Conservation (phyloP, 2,329 filamentous ascomycete genomes). For the Claviceps pazoutovae region DNA sequence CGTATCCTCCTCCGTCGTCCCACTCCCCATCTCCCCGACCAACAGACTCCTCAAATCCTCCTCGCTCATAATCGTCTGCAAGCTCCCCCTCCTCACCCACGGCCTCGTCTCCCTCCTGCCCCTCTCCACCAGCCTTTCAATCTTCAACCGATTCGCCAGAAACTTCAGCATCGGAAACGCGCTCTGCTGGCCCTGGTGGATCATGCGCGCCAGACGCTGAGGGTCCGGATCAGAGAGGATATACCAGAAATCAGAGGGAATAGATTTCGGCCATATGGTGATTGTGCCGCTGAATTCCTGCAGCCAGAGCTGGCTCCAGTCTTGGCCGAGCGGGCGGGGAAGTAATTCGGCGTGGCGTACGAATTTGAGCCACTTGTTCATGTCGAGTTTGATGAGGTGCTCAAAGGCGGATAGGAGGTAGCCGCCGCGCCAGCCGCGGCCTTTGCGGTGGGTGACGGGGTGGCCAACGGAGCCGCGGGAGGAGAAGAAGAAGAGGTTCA, state of each 20-base stretch:
- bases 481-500: constrained; percentile 98
- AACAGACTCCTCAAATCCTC: constrained; percentile 42
- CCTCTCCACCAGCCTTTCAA: constrained; percentile 57
- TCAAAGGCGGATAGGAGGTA: constrained; percentile 87
- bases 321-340: constrained; percentile 78
- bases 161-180: constrained; percentile 89
- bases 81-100: constrained; percentile 33
- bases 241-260: constrained; percentile 65
- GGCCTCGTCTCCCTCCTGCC: constrained; percentile 41
- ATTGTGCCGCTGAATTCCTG: constrained; percentile 90
- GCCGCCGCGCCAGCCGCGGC: constrained; percentile 88
- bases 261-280: constrained; percentile 85
- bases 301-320: constrained; percentile 94
- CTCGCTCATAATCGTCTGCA: constrained; percentile 47
- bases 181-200: constrained; percentile 78
- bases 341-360: constrained; percentile 83
- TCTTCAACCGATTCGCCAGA: constrained; percentile 69
- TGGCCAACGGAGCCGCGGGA: constrained; percentile 82
- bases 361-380: constrained; percentile 96
- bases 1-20: constrained; percentile 24
- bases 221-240: constrained; percentile 76
- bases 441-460: constrained; percentile 85
- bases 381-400: constrained; percentile 89
- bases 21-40: constrained; percentile 19
- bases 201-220: constrained; percentile 68